Base-by-base conservation (phyloP, 2,329 filamentous ascomycete species). In the Verticillium isaacii region DNA sequence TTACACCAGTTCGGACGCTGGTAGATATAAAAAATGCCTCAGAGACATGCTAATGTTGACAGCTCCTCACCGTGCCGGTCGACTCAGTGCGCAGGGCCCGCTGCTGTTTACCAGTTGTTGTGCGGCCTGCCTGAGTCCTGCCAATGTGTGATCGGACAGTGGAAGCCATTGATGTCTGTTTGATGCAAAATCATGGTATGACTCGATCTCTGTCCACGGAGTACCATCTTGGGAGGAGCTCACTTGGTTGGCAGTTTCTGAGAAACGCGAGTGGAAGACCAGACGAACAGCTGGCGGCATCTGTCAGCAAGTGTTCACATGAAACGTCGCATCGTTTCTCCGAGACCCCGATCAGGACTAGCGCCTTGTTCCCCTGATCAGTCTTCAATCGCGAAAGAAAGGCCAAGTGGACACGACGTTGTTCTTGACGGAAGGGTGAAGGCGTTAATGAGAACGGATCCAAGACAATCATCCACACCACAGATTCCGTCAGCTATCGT, bases 1-100 rank as follows among this genome's bases (percentile, higher is more conserved):
- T 57, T 57, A 57, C 55, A 57, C 55, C 55, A 57, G 32, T 57
- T 36, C 55, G 55, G 55, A 57, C 25, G 23, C 34, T 37, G 55
- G 14, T 36, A 37, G 32, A 57, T 34, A 6, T 37, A 3, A n/a
- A 37, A 37, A 23, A 37, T 37, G 32, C 17, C 17, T n/a, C 55
- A 25, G 19, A 12, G 11, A 1, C 25, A 9, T 1, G 9, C 23
- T 50, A 19, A 50, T 50, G 19, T 25, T 3, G 45, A 12, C 2
- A 50, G 45, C 29, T 29, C 29, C 29, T 29, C 29, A 29, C 4
- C 29, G 29, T 6, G 29, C 29, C 29, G 4, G 29, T 29, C 29
- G 29, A 29, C 4, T 4, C 29, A 29, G 29, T 4, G 29, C 29
- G 29, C 5, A 29, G 29, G 29, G 29, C 29, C 29, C 29, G 4